Conservation (phyloP, 31 red algal genomes). For the Pterothamnion heteromorphum region DNA sequence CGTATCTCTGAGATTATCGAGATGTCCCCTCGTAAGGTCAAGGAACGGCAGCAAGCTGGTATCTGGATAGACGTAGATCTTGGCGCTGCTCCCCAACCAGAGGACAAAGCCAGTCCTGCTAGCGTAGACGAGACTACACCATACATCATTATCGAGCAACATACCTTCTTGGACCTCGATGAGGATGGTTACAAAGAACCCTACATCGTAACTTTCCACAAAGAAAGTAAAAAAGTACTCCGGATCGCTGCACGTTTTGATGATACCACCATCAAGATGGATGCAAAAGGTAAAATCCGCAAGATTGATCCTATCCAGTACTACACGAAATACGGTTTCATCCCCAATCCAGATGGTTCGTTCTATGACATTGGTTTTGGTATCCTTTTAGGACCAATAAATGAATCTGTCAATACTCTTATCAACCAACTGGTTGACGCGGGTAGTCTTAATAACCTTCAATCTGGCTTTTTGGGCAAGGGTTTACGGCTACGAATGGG, state of each 20-base stretch:
- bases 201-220: background rate
- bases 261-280: background rate
- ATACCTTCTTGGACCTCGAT: background rate
- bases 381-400: background rate
- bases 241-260: background rate
- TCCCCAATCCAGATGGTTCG: background rate
- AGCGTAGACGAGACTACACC: background rate
- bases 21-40: background rate
- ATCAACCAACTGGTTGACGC: conserved; percentile 3
- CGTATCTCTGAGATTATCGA: background rate
- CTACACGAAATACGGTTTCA: background rate
- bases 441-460: background rate
- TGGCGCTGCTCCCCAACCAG: no score
- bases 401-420: background rate
- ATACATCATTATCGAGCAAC: background rate
- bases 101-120: background rate
- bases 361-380: background rate
- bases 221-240: background rate
- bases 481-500: background rate
- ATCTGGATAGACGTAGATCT: background rate
- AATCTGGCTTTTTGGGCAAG: background rate
- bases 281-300: background rate
- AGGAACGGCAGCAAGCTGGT: background rate
- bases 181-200: background rate
- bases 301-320: background rate